Evolutionary conservation across 2,329 filamentous ascomycete genomes (phyloP), one percentile per base, ranked within the genome.

Genomic region (Clonostachys rosea): DNA sequence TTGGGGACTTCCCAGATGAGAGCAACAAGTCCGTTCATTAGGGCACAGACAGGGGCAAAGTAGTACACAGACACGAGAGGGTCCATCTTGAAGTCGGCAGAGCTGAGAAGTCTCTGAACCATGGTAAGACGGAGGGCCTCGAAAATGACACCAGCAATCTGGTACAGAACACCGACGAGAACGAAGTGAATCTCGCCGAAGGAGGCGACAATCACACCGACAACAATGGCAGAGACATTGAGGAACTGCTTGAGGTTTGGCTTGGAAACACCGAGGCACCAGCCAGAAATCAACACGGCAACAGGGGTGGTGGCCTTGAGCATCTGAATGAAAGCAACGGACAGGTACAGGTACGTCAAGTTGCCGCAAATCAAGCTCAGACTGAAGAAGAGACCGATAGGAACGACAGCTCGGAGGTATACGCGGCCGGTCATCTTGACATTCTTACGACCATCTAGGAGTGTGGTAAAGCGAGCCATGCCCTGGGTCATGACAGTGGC

Each of bases 261-360:
- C 52, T 89, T 83, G 13, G 89, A 83, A 45, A 96, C 83, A 49
- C 91, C 89, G 60, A 97, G 84, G 46, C 78, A 75, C 92, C 94
- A 97, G 56, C 90, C 89, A 39, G 89, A 87, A 56, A 97, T 71
- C 37, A 99, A 83, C 45, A 97, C 91, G 46, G 91, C 91, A 50
- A 97, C 91, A 14, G 94, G 94, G 34, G 89, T 97, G 40, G 91
- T 96, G 56, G 94, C 94, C 87, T 97, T 97, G 68, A 97, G 84
- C 92, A 97, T 97, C 78, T 97, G 92, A 62, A 97, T 97, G 69
- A 97, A 97, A 50, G 92, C 88, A 49, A 97, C 92, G 56, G 87
- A 94, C 51, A 97, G 82, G 70, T 96, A 96, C 47, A 96, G 81
- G 66, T 97, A 97, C 58, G 92, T 91, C 70, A 95, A 72, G 75